Evolutionary conservation across 2,329 filamentous ascomycete genomes (phyloP).

Genomic region (Teratosphaeria epicoccoides): DNA sequence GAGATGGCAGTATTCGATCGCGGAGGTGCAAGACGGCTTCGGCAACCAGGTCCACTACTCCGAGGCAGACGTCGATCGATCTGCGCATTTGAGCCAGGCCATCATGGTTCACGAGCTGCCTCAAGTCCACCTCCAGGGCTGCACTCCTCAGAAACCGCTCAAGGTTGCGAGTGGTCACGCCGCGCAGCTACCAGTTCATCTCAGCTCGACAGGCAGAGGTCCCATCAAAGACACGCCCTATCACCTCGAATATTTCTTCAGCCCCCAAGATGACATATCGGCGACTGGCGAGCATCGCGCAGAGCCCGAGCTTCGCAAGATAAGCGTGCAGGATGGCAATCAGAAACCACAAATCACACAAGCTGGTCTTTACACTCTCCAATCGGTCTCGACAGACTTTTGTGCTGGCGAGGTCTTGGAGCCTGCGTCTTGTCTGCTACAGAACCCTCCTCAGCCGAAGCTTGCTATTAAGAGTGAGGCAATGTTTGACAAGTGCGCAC

Average conservation of each 20-base stretch:
- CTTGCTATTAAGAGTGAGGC: conserved; percentile 64
- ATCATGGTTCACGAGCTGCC: conserved; percentile 85
- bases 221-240: conserved; percentile 55
- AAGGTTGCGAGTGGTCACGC: conserved; percentile 68
- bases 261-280: conserved; percentile 57
- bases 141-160: conserved; percentile 68
- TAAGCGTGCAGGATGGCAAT: conserved; percentile 43
- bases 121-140: conserved; percentile 58
- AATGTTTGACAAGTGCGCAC: conserved; percentile 89
- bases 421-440: conserved; percentile 81
- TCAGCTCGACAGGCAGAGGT: conserved; percentile 46
- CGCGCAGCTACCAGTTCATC: conserved; percentile 54
- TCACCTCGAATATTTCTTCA: conserved; percentile 71
- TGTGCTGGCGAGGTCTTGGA: conserved; percentile 86
- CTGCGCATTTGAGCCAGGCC: conserved; percentile 53
- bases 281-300: conserved; percentile 60
- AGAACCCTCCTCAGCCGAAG: conserved; percentile 82
- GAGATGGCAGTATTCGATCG: conserved; percentile 79
- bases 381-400: conserved; percentile 64
- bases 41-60: conserved; percentile 76
- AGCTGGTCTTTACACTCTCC: conserved; percentile 78
- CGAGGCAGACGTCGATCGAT: conserved; percentile 56
- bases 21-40: conserved; percentile 83
- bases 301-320: conserved; percentile 46
- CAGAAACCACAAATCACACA: conserved; percentile 60